These are phyloP conservation scores for Fraxinus floribunda DNA, from an alignment of 305 asterid species.

Conservation along the genomic window DNA sequence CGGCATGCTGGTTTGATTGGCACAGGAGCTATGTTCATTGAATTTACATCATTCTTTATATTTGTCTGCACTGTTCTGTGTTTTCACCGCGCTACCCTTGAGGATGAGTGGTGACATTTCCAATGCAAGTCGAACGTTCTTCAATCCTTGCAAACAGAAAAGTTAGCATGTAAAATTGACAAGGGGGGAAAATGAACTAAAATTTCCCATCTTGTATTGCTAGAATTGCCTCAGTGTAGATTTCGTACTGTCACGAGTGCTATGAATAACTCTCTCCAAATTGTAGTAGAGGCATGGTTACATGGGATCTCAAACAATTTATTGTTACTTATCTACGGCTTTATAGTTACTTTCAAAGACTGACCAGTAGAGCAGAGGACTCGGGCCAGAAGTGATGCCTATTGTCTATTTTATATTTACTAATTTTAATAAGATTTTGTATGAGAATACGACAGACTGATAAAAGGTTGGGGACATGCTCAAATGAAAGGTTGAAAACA, in stretches of 20 bases:
- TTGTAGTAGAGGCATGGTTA: neutral
- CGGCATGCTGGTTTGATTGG: slow-evolving; percentile 80
- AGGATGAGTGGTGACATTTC: slow-evolving; percentile 76
- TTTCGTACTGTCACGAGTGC: neutral
- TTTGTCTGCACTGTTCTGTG: slow-evolving; percentile 85
- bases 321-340: neutral
- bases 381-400: too few species aligned
- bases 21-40: slow-evolving; percentile 91
- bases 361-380: neutral
- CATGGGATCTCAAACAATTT: neutral
- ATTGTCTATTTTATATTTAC: too few species aligned
- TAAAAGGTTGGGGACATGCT: too few species aligned
- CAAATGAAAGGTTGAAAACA: too few species aligned
- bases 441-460: too few species aligned
- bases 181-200: neutral
- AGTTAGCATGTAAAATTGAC: neutral
- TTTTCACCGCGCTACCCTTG: slow-evolving; percentile 89
- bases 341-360: neutral
- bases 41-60: slow-evolving; percentile 85
- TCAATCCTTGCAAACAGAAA: neutral
- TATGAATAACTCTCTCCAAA: neutral
- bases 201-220: neutral
- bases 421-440: too few species aligned
- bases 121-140: neutral
- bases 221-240: neutral